phyloP scores from a whole-genome alignment of 805 yeast species.

The Pichia pseudocactophila region DNA sequence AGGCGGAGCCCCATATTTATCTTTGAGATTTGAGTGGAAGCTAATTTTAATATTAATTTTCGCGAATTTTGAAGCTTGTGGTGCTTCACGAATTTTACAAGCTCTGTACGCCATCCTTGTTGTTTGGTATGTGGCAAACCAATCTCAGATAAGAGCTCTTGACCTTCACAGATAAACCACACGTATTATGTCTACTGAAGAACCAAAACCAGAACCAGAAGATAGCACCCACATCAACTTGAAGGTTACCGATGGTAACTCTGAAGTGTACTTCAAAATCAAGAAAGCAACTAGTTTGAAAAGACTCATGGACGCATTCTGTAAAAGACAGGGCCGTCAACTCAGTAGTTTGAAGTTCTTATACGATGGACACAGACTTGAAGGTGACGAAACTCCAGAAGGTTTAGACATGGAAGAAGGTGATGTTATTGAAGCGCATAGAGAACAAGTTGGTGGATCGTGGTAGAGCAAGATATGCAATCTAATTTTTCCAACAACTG shows the following conservation, averaged over 20 bases:
- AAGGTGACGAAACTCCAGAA: constrained; percentile 86
- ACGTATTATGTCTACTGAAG: constrained; percentile 25
- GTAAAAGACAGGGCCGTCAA: constrained; percentile 93
- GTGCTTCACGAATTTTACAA: no score
- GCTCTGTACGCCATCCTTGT: no score
- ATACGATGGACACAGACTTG: constrained; percentile 86
- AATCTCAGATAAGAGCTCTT: neutral
- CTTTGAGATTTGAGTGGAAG: no score
- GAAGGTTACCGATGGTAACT: constrained; percentile 87
- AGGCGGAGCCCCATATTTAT: no score
- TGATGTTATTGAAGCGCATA: constrained; percentile 93
- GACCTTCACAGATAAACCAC: neutral
- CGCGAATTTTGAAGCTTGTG: no score
- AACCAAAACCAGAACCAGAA: constrained; percentile 44
- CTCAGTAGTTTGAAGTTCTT: constrained; percentile 76
- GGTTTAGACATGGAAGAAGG: constrained; percentile 90
- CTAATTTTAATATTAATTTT: no score
- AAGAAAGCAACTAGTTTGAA: constrained; percentile 85
- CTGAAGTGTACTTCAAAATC: constrained; percentile 93
- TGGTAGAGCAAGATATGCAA: neutral
- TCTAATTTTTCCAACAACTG: neutral
- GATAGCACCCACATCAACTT: constrained; percentile 62
- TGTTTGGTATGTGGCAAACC: neutral
- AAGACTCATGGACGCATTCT: constrained; percentile 95
- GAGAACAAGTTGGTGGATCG: constrained; percentile 79